phyloP scores from a whole-genome alignment of 257 asterid species.

The Nicotiana noctiflora region DNA sequence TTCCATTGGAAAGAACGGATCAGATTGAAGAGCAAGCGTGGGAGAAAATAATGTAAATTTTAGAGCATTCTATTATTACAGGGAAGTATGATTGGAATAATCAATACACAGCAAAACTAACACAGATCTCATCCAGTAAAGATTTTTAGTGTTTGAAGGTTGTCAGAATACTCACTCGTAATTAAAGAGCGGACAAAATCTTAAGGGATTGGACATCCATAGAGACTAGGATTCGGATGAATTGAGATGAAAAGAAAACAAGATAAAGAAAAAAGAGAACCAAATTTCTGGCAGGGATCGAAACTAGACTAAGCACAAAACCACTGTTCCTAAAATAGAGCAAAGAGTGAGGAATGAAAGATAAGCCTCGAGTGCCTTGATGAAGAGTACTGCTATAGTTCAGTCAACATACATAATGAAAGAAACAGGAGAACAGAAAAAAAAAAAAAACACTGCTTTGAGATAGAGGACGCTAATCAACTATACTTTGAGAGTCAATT shows the following conservation, averaged over 20 bases:
- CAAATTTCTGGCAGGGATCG: neutral
- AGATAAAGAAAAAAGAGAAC: neutral
- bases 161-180: neutral
- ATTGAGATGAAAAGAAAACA: neutral
- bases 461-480: neutral
- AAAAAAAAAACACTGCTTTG: neutral
- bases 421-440: neutral
- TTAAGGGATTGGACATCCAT: neutral
- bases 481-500: neutral
- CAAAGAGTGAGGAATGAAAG: neutral
- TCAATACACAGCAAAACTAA: neutral
- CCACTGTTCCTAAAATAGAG: too few relatives aligned
- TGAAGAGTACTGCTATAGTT: neutral
- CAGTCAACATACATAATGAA: neutral
- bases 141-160: neutral
- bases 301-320: neutral
- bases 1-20: neutral
- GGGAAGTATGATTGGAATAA: neutral
- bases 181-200: neutral
- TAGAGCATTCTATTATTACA: neutral
- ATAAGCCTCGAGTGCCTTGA: neutral
- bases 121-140: neutral
- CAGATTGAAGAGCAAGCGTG: neutral
- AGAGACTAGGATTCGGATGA: neutral
- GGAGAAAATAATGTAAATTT: neutral